Conservation (phyloP, 257 asterid species). For the Cruciata laevipes region DNA sequence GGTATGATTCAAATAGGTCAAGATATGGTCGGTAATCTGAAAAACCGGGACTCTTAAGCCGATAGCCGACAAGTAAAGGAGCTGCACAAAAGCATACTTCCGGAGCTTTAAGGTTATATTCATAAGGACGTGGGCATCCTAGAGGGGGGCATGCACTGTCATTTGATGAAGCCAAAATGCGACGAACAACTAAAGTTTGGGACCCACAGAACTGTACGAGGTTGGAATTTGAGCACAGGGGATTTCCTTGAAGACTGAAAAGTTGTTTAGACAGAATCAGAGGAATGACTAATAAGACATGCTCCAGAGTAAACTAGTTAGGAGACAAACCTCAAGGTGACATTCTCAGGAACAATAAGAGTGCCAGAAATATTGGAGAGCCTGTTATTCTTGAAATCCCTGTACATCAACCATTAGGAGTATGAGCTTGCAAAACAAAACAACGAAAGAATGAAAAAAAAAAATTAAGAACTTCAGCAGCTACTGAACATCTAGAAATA, state of each 20-base stretch:
- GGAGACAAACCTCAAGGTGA: slow-evolving; percentile 63
- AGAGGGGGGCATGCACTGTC: slow-evolving; percentile 34
- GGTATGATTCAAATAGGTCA: slow-evolving; percentile 39
- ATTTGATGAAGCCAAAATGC: slow-evolving; percentile 20
- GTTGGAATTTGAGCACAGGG: slow-evolving; percentile 41
- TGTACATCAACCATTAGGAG: slow-evolving; percentile 28
- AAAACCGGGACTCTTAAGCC: slow-evolving; percentile 92
- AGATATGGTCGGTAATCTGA: slow-evolving; percentile 56
- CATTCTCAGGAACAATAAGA: slow-evolving; percentile 36
- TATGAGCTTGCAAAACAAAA: neutral
- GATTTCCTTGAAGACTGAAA: slow-evolving; percentile 85
- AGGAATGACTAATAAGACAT: slow-evolving; percentile 3
- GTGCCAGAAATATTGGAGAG: slow-evolving; percentile 56
- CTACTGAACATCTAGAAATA: slow-evolving; percentile 3
- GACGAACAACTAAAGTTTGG: slow-evolving; percentile 32
- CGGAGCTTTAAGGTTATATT: slow-evolving; percentile 54
- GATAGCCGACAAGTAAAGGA: slow-evolving; percentile 72
- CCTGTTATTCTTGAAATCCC: slow-evolving; percentile 64
- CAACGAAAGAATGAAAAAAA: neutral
- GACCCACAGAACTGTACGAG: slow-evolving; percentile 42
- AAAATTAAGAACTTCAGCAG: neutral
- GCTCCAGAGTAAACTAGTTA: slow-evolving; percentile 8
- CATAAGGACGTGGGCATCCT: slow-evolving; percentile 54
- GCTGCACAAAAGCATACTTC: slow-evolving; percentile 63
- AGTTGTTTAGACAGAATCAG: neutral